Evolutionary conservation across 768 basidiomycete genomes (phyloP).

Genomic region (Rhizopogon vesiculosus): DNA sequence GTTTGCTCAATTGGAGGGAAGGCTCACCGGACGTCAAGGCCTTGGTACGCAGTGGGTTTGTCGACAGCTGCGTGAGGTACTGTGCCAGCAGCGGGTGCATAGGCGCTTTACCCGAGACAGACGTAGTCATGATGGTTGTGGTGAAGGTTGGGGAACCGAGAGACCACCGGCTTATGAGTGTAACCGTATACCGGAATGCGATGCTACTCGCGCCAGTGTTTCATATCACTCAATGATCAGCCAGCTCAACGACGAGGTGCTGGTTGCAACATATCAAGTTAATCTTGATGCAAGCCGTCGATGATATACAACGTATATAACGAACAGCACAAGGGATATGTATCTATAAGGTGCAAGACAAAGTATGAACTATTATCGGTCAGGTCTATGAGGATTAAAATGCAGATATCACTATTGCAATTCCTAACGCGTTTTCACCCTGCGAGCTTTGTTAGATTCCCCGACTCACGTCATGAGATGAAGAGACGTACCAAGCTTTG

Average conservation of each 20-base stretch:
- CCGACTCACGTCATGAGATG: neutral
- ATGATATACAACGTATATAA: neutral
- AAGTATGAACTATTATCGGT: conserved; percentile 3
- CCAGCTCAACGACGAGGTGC: too few relatives aligned
- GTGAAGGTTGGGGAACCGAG: conserved; percentile 4
- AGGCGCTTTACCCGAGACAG: conserved; percentile 14
- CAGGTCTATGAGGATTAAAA: conserved; percentile 13
- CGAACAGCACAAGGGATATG: conserved; percentile 7
- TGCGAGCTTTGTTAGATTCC: conserved; percentile 13
- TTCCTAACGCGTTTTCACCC: conserved; percentile 44
- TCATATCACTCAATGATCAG: neutral
- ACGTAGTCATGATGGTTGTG: conserved; percentile 34
- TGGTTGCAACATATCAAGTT: too few relatives aligned
- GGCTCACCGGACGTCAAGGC: conserved; percentile 63
- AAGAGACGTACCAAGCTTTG: conserved; percentile 61
- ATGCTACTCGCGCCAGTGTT: too few relatives aligned
- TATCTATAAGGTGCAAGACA: conserved; percentile 8
- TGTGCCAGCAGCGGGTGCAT: conserved; percentile 52
- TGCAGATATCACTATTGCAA: neutral
- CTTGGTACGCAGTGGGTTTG: conserved; percentile 77
- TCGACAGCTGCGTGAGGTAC: conserved; percentile 65
- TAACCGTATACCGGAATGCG: neutral
- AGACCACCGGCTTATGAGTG: neutral
- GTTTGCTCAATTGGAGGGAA: neutral
- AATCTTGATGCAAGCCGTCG: neutral